These are phyloP conservation scores for Coffea eugenioides DNA, from an alignment of 257 asterid genomes.

Conservation along the genomic window DNA sequence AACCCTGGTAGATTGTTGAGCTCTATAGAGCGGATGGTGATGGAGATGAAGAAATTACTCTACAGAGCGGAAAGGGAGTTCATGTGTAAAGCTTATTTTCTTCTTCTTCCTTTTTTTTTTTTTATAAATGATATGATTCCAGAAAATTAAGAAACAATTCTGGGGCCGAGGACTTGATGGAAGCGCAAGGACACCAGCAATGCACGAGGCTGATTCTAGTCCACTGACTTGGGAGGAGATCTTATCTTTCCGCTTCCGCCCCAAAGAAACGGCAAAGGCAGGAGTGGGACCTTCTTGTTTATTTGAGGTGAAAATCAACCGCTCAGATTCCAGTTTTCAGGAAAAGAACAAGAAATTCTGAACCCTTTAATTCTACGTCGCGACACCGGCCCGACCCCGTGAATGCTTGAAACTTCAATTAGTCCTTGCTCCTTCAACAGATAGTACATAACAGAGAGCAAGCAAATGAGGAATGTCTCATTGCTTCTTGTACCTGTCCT, in stretches of 20 bases:
- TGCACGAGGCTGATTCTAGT: background rate
- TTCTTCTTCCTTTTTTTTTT: too few species aligned
- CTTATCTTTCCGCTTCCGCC: slow-evolving; percentile 1
- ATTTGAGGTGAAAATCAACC: background rate
- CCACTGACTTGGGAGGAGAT: slow-evolving; percentile 4
- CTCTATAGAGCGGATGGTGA: background rate
- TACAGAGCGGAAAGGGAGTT: background rate
- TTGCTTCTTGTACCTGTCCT: too few species aligned
- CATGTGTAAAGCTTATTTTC: background rate
- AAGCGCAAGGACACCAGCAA: background rate
- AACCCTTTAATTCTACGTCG: too few species aligned
- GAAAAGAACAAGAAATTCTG: background rate
- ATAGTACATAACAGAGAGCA: background rate
- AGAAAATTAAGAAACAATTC: background rate
- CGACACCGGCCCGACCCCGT: background rate
- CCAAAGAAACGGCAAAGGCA: background rate
- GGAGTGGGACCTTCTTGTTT: background rate
- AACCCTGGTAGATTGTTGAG: background rate
- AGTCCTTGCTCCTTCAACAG: background rate
- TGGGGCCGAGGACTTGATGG: background rate
- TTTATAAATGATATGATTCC: background rate
- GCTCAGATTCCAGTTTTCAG: background rate
- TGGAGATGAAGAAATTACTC: background rate
- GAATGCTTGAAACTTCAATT: background rate
- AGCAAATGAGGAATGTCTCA: background rate